phyloP scores from a whole-genome alignment of 768 basidiomycete genomes.

The Amanita inopinata region DNA sequence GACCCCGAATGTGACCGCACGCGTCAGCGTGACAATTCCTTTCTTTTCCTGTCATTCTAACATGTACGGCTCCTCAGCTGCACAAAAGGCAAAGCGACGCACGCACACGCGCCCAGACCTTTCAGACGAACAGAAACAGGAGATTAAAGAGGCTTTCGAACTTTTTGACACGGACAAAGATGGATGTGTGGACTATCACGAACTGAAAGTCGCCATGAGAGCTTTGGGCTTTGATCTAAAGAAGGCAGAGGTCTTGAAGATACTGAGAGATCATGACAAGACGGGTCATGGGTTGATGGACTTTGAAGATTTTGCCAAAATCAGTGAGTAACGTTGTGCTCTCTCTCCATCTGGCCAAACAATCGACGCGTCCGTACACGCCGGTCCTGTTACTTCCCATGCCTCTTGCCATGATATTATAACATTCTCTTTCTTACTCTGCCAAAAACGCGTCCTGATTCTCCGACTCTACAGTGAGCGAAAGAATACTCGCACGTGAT shows the following conservation, averaged over 20 bases:
- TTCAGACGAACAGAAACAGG: slow-evolving; percentile 84
- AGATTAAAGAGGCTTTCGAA: slow-evolving; percentile 98
- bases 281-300: slow-evolving; percentile 78
- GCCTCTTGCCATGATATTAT: slow-evolving; percentile 1
- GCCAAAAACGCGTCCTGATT: slow-evolving; percentile 8
- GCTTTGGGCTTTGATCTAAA: slow-evolving; percentile 97
- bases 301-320: slow-evolving; percentile 88
- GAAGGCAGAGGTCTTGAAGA: slow-evolving; percentile 95
- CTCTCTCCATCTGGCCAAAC: neutral
- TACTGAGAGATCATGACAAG: slow-evolving; percentile 86
- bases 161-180: slow-evolving; percentile 99
- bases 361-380: slow-evolving; percentile 2
- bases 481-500: slow-evolving; percentile 86
- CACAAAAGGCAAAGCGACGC: slow-evolving; percentile 65
- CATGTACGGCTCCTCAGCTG: slow-evolving; percentile 56
- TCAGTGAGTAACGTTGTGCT: slow-evolving; percentile 51
- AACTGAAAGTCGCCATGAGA: slow-evolving; percentile 97
- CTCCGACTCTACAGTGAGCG: slow-evolving; percentile 58
- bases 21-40: slow-evolving; percentile 9
- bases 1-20: too few species aligned
- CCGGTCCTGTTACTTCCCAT: neutral
- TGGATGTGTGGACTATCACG: slow-evolving; percentile 92
- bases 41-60: slow-evolving; percentile 8
- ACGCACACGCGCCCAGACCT: slow-evolving; percentile 75
- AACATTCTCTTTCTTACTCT: slow-evolving; percentile 11